Evolutionary conservation across 2,329 filamentous ascomycete species (phyloP), one percentile per base, ranked within the genome.

Genomic region (Madurella mycetomatis): DNA sequence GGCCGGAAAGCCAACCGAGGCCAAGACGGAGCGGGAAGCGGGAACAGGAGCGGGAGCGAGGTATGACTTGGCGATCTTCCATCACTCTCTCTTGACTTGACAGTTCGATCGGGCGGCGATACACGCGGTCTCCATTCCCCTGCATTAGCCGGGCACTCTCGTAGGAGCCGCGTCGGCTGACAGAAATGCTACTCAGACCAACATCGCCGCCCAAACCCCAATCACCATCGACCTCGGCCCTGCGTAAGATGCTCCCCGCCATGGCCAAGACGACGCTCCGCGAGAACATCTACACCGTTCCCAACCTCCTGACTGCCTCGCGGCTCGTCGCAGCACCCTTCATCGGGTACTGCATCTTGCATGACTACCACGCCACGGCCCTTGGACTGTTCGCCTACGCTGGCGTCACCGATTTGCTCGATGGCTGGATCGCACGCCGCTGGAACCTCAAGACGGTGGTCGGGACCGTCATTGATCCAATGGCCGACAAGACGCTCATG

Each of bases 401-500:
- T 2, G 91, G 90, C 45, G 77, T 96, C 63, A 96, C 92, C 0
- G 94, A 99, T 68, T 77, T 96, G 7, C 80, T 97, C 2, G 94
- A 99, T 69, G 94, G 94, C 54, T 97, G 87, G 80, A 94, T 99
- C 64, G 94, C 94, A 25, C 83, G 94, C 41, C 82, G 80, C 56
- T 97, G 88, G 84, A 87, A 92, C 48, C 80, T 90, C 54, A 88
- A 94, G 70, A 97, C 94, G 0, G 92, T 99, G 1, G 90, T 97
- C 9, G 94, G 94, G 51, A 95, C 90, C 51, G 84, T 99, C 31
- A 90, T 99, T 58, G 92, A 96, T 66, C 94, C 94, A 5, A 94
- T 96, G 88, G 94, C 94, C 2, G 94, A 99, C 72, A 99, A 99
- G 75, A 82, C 84, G 9, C 80, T 99, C 60, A 97, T 99, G 94